Conservation (phyloP, 2,329 filamentous ascomycete genomes). For the Aspergillus fumigatus region DNA sequence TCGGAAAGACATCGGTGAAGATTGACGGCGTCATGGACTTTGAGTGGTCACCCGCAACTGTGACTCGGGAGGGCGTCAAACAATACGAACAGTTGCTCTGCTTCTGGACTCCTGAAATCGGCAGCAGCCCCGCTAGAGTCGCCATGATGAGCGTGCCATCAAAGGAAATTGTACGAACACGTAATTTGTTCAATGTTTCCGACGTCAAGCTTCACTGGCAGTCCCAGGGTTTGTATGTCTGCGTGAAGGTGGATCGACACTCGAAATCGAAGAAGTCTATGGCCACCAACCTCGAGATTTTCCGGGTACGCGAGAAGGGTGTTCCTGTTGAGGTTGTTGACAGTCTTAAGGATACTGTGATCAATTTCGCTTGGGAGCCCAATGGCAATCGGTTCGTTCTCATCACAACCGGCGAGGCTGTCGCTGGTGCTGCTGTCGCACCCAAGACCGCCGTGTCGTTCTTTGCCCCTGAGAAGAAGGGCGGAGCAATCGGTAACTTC, state of each 20-base stretch:
- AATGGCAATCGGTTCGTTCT: slow-evolving; percentile 96
- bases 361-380: slow-evolving; percentile 99
- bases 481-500: slow-evolving; percentile 78
- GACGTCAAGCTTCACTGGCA: slow-evolving; percentile 99
- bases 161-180: slow-evolving; percentile 87
- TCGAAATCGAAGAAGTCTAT: slow-evolving; percentile 99
- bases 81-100: slow-evolving; percentile 92
- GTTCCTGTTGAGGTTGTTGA: slow-evolving; percentile 98
- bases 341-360: slow-evolving; percentile 95
- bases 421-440: slow-evolving; percentile 71
- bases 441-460: slow-evolving; percentile 95
- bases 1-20: slow-evolving; percentile 90
- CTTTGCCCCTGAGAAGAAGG: slow-evolving; percentile 98
- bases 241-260: slow-evolving; percentile 97
- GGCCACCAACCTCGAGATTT: slow-evolving; percentile 96
- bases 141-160: slow-evolving; percentile 93
- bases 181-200: slow-evolving; percentile 96
- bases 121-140: slow-evolving; percentile 96
- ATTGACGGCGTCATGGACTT: slow-evolving; percentile 97
- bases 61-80: slow-evolving; percentile 79
- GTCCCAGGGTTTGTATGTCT: slow-evolving; percentile 87
- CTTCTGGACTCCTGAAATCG: slow-evolving; percentile 98
- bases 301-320: slow-evolving; percentile 94
- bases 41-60: slow-evolving; percentile 87
- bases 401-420: slow-evolving; percentile 86